phyloP scores from a whole-genome alignment of 164 flowering plant genomes.

The Annona cherimola region DNA sequence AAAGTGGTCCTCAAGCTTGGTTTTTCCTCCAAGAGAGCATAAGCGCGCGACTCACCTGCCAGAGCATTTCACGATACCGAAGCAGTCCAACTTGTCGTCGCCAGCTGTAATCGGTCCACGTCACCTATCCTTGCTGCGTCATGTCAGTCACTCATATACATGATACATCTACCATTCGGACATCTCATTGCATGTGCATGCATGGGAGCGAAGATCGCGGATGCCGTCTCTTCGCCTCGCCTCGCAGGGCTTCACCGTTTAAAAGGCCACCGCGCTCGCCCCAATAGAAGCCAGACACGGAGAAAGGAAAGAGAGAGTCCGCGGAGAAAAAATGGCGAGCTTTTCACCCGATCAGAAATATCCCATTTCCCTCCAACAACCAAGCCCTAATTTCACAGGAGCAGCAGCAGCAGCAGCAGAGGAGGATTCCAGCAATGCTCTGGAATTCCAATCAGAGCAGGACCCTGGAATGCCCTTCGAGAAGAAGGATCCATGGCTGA shows the following conservation, averaged over 20 bases:
- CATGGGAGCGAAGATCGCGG: neutral
- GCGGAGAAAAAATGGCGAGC: neutral
- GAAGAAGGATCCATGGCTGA: slow-evolving; percentile 15
- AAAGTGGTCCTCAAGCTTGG: too few species aligned
- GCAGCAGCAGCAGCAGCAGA: too few species aligned
- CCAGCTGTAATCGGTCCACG: neutral
- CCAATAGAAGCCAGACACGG: neutral
- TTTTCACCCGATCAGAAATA: neutral
- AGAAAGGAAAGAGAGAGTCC: neutral
- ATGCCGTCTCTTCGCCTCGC: neutral
- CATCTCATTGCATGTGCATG: neutral
- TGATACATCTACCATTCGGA: neutral
- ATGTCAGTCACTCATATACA: neutral
- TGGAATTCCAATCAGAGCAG: neutral
- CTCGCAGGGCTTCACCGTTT: neutral
- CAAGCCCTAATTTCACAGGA: neutral
- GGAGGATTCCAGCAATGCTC: neutral
- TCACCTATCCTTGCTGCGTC: neutral
- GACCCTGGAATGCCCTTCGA: neutral
- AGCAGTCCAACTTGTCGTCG: too few species aligned
- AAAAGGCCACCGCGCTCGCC: neutral
- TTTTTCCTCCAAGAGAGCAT: too few species aligned
- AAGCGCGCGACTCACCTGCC: too few species aligned
- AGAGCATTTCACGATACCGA: too few species aligned
- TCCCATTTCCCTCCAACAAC: neutral